Evolutionary conservation across 106 monocot species (phyloP).

Genomic region (Chionographis japonica): DNA sequence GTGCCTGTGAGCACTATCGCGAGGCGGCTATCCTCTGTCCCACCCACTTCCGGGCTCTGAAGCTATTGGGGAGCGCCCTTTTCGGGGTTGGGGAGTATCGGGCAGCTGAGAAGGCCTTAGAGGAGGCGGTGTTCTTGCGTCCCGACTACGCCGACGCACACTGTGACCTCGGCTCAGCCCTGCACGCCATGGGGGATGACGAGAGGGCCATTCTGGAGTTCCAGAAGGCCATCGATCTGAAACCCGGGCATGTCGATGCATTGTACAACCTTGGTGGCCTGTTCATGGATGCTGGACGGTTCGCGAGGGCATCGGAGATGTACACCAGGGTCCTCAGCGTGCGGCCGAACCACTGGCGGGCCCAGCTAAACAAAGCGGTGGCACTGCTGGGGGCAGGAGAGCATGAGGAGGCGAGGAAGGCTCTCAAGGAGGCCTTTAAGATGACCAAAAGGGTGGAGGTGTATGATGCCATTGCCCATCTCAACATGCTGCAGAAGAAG

Average conservation of each 20-base stretch:
- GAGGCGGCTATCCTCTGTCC: conserved; percentile 89
- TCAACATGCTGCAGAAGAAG: conserved; percentile 74
- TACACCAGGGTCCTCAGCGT: conserved; percentile 79
- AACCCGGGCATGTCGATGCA: conserved; percentile 88
- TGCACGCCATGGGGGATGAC: conserved; percentile 89
- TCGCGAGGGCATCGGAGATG: conserved; percentile 89
- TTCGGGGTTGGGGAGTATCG: conserved; percentile 93
- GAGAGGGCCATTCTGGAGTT: conserved; percentile 94
- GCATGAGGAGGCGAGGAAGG: conserved; percentile 71
- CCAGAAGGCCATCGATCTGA: conserved; percentile 96
- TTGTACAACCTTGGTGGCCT: conserved; percentile 91
- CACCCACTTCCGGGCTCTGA: conserved; percentile 78
- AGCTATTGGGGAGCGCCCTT: conserved; percentile 84
- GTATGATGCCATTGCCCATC: conserved; percentile 89
- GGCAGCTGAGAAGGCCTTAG: conserved; percentile 89
- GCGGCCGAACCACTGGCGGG: conserved; percentile 76
- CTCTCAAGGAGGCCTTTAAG: conserved; percentile 92
- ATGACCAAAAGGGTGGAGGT: conserved; percentile 96
- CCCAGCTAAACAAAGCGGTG: conserved; percentile 88
- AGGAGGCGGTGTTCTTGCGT: conserved; percentile 76
- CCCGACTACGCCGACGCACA: conserved; percentile 88
- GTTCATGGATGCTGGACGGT: conserved; percentile 80
- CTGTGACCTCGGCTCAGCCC: conserved; percentile 81
- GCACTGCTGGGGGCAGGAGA: conserved; percentile 86
- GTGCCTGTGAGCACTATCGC: conserved; percentile 93